Base-by-base conservation (phyloP, 2,329 filamentous ascomycete species). In the Pestalotiopsis sp. region DNA sequence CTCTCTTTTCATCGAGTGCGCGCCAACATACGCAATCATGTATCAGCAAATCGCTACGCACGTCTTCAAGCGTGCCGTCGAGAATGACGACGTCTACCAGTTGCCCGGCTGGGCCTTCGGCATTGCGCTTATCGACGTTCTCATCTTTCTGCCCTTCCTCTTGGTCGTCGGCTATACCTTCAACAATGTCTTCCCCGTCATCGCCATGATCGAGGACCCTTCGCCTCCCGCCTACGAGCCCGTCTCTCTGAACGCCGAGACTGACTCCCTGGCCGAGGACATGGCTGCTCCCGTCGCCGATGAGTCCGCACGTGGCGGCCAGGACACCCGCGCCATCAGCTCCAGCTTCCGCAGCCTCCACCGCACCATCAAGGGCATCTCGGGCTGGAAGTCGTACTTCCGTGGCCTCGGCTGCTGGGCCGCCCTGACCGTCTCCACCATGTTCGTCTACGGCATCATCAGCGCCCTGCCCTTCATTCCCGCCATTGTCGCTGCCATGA, bases 321-420 rank as follows among this genome's bases (percentile, higher is more conserved):
- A 79, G 70, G 57, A 67, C 23, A 66, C 77, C 65, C 78, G 76
- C 70, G 82, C 83, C 71, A 78, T 87, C 72, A 88, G 85, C 23
- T 81, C 84, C 36, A 87, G 84, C 66, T 75, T 89, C 74, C 84
- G 85, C 73, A 80, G 82, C 74, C 86, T 83, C 69, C 80, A 83
- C 78, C 83, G 84, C 56, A 81, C 87, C 70, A 85, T 98, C 59
- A 84, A 84, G 72, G 82, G 87, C 61, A 82, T 89, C 72, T 90
- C 86, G 70, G 93, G 94, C 71, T 87, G 86, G 80, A 83, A 83
- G 69, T 87, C 91, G 69, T 85, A 88, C 75, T 92, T 94, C 86
- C 91, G 93, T 71, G 94, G 94, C 68, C 77, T 94, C 49, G 78
- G 82, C 68, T 87, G 85, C 76, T 79, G 78, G 66, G 11, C 89